These are phyloP conservation scores for Amanita exitialis DNA, from an alignment of 768 basidiomycete species.

Conservation along the genomic window DNA sequence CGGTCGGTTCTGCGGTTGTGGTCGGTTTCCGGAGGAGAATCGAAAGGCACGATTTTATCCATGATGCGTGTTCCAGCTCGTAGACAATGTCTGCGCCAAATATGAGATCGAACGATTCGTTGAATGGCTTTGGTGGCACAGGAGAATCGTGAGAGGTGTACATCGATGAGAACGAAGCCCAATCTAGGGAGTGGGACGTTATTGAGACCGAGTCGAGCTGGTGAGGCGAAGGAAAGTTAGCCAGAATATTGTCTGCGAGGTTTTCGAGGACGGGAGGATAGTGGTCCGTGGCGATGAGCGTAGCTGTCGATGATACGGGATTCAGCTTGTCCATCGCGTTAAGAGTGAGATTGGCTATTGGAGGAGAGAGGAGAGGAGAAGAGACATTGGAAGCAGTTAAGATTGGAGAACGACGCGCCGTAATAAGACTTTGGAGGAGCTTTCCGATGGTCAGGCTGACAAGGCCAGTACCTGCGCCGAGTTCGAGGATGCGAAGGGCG, in stretches of 20 bases:
- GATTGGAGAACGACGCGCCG: neutral
- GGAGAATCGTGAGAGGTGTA: neutral
- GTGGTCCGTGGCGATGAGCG: conserved; percentile 66
- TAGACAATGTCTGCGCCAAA: conserved; percentile 83
- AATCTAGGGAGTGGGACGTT: conserved; percentile 43
- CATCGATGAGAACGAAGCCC: conserved; percentile 30
- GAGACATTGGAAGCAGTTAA: neutral
- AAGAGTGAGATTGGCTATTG: neutral
- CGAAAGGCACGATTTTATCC: conserved; percentile 56
- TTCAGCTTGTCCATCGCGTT: neutral
- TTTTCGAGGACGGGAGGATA: conserved; percentile 68
- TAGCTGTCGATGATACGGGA: conserved; percentile 9
- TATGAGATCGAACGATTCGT: conserved; percentile 52
- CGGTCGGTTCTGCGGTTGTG: neutral
- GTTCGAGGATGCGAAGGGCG: conserved; percentile 50
- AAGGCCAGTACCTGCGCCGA: conserved; percentile 81
- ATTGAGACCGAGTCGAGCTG: conserved; percentile 1
- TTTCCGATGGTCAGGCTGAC: conserved; percentile 54
- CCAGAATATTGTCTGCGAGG: conserved; percentile 45
- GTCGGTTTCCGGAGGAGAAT: conserved; percentile 31
- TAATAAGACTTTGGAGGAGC: conserved; percentile 20
- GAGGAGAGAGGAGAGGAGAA: neutral
- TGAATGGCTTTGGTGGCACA: neutral
- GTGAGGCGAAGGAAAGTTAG: conserved; percentile 35
- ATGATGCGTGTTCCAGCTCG: conserved; percentile 56